These are phyloP conservation scores for Aspergillus conjunctus DNA, from an alignment of 495 filamentous ascomycete genomes.

Conservation along the genomic window DNA sequence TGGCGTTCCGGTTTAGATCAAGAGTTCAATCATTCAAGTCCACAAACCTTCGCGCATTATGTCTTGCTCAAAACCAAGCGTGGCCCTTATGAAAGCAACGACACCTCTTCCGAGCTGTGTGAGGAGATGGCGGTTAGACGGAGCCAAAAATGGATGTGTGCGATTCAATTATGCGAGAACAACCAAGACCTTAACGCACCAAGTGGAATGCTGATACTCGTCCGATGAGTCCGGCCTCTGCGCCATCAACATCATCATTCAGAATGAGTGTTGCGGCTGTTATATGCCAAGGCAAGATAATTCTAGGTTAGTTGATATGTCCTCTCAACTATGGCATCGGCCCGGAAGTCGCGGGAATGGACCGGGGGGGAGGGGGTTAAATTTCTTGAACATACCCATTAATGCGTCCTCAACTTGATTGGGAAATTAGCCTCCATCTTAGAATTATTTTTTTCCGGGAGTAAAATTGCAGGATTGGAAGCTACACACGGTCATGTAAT, in stretches of 20 bases:
- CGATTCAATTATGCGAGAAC: neutral
- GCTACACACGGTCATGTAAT: conserved; percentile 57
- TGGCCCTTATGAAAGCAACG: conserved; percentile 80
- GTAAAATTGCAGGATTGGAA: conserved; percentile 3
- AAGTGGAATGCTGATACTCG: conserved; percentile 88
- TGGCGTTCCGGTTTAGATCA: conserved; percentile 12
- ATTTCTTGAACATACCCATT: conserved; percentile 47
- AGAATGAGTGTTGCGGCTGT: conserved; percentile 70
- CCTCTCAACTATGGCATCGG: neutral
- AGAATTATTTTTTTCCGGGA: conserved; percentile 16
- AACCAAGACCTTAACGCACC: conserved; percentile 43
- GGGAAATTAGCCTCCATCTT: conserved; percentile 21
- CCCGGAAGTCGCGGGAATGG: conserved; percentile 8
- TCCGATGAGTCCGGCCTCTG: conserved; percentile 71
- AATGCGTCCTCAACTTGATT: conserved; percentile 64
- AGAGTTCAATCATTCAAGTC: neutral
- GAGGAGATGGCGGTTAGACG: conserved; percentile 15
- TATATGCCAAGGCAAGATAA: neutral
- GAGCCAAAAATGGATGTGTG: neutral
- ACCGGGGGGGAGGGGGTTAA: conserved; percentile 5
- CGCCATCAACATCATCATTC: conserved; percentile 89
- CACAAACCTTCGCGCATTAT: conserved; percentile 76
- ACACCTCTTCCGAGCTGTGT: conserved; percentile 74
- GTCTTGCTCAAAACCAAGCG: conserved; percentile 92
- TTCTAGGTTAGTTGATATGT: conserved; percentile 13